Percentiles rank a stretch among this genome's conserved stretches.
phyloP scores from a whole-genome alignment of 2,329 filamentous ascomycete species.

The Aspergillus glaucus region DNA sequence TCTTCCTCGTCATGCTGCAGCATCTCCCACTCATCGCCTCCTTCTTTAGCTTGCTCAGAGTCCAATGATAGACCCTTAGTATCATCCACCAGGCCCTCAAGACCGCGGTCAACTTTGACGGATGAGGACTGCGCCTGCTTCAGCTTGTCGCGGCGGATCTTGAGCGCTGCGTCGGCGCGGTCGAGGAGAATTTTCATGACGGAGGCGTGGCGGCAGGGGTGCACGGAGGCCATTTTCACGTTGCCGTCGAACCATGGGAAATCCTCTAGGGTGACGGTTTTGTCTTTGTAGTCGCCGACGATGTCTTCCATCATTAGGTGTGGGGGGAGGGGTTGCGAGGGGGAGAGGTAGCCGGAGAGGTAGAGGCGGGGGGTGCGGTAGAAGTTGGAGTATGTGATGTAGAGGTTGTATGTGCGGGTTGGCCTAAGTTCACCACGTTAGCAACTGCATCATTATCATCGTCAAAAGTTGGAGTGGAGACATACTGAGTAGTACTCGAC shows the following conservation, averaged over 20 bases:
- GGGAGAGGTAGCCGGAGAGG: constrained; percentile 78
- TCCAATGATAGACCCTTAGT: constrained; percentile 60
- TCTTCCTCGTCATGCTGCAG: constrained; percentile 47
- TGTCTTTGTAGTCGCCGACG: constrained; percentile 93
- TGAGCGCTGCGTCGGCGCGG: constrained; percentile 86
- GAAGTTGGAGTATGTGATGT: constrained; percentile 96
- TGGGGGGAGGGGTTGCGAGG: constrained; percentile 73
- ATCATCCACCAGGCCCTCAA: constrained; percentile 83
- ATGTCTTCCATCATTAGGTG: constrained; percentile 94
- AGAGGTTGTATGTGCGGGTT: constrained; percentile 90
- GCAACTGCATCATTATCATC: not conserved
- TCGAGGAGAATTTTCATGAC: constrained; percentile 98
- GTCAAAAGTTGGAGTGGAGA: constrained; percentile 9
- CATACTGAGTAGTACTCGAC: constrained; percentile 51
- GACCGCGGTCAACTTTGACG: constrained; percentile 51
- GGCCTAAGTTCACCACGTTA: constrained; percentile 48
- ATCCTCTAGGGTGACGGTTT: constrained; percentile 96
- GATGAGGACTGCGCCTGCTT: constrained; percentile 41
- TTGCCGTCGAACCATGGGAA: constrained; percentile 90
- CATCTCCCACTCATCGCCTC: constrained; percentile 60
- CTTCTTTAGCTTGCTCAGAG: constrained; percentile 28
- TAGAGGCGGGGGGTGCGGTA: constrained; percentile 95
- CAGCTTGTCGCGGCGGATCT: constrained; percentile 78
- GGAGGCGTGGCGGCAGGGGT: constrained; percentile 93
- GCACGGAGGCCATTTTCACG: constrained; percentile 93